A percentile compares a stretch with the other conserved stretches of the same genome.
phyloP scores from a whole-genome alignment of 1,139 yeast species.

The Yamadazyma triangularis region DNA sequence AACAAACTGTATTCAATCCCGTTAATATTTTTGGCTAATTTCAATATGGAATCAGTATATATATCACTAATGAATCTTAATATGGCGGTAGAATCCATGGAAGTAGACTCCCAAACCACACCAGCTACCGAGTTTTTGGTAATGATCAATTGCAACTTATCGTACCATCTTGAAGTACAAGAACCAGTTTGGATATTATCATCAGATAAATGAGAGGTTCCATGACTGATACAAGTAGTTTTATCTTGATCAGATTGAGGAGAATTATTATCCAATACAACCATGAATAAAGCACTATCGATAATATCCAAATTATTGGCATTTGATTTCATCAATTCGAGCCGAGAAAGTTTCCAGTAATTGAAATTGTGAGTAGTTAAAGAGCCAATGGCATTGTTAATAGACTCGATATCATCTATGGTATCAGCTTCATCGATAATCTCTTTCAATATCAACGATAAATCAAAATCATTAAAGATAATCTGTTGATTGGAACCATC shows the following conservation, averaged over 20 bases:
- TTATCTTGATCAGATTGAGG: conserved; percentile 51
- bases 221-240: conserved; percentile 51
- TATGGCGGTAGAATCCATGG: conserved; percentile 78
- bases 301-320: conserved; percentile 41
- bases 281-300: conserved; percentile 63
- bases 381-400: conserved; percentile 60
- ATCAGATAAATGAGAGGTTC: conserved; percentile 52
- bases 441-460: conserved; percentile 45
- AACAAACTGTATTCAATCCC: conserved; percentile 68
- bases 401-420: conserved; percentile 36
- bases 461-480: conserved; percentile 53
- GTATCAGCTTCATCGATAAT: conserved; percentile 44
- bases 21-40: conserved; percentile 67
- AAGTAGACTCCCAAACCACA: conserved; percentile 67
- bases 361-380: conserved; percentile 64
- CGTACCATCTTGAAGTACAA: conserved; percentile 78
- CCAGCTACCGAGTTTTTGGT: conserved; percentile 72
- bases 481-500: conserved; percentile 10
- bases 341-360: conserved; percentile 59
- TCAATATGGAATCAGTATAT: conserved; percentile 67
- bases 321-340: conserved; percentile 44
- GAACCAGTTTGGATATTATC: conserved; percentile 62
- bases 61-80: conserved; percentile 70
- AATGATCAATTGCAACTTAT: conserved; percentile 65
- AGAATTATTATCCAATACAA: conserved; percentile 57